Evolutionary conservation across 148 eudicot genomes (phyloP).

Genomic region (Oxyria digyna): DNA sequence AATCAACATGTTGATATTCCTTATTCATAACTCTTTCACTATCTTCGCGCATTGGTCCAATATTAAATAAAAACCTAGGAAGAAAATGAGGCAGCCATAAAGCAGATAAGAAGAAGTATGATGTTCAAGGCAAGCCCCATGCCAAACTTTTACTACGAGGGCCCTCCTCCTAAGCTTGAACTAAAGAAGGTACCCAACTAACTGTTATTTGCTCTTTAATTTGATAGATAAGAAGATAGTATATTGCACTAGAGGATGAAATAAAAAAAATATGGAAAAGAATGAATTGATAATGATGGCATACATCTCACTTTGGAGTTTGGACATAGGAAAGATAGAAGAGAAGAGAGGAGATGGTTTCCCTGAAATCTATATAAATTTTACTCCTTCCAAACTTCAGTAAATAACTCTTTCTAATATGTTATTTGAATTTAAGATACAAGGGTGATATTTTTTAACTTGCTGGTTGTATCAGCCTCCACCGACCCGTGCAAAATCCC

Average conservation of each 20-base stretch:
- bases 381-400: not conserved
- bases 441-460: not conserved
- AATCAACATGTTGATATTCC: not conserved
- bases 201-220: not conserved
- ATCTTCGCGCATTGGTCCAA: constrained; percentile 7
- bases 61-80: constrained; percentile 11
- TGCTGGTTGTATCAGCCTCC: constrained; percentile 33
- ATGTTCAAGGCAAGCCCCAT: constrained; percentile 12
- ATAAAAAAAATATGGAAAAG: not conserved
- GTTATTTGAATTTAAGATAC: not conserved
- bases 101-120: constrained; percentile 12
- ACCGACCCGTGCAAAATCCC: constrained; percentile 90
- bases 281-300: not conserved
- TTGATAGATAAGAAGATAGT: not conserved
- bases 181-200: constrained; percentile 49
- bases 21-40: not conserved
- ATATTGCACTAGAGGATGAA: not conserved
- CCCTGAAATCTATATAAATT: not conserved
- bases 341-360: not conserved
- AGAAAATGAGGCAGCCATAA: constrained; percentile 11
- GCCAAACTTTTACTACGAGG: constrained; percentile 76
- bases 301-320: not conserved
- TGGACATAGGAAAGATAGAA: not conserved
- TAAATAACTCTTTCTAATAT: not conserved
- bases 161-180: constrained; percentile 72